Percentiles rank a stretch among this genome's conserved stretches.
Evolutionary conservation across 805 yeast species (phyloP).

Genomic region (Naumovozyma castellii): DNA sequence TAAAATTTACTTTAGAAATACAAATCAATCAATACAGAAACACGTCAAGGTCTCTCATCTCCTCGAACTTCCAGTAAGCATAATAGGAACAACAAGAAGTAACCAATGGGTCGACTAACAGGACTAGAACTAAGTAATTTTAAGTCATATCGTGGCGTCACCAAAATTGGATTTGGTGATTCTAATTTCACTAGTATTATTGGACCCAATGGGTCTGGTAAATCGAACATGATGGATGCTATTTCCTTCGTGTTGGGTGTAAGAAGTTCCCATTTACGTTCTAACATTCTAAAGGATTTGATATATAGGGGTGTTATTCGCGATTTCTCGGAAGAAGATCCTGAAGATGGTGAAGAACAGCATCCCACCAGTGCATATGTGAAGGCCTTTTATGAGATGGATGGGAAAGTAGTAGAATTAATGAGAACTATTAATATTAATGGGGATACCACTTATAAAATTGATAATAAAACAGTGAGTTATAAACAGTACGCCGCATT

Average conservation of each 20-base stretch:
- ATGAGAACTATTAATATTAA: slow-evolving; percentile 49
- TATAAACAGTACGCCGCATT: slow-evolving; percentile 56
- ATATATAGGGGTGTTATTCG: slow-evolving; percentile 58
- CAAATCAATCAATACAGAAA: no score
- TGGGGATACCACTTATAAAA: slow-evolving; percentile 60
- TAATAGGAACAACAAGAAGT: background rate
- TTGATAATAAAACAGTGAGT: slow-evolving; percentile 52
- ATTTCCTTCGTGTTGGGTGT: slow-evolving; percentile 90
- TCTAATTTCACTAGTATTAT: slow-evolving; percentile 81
- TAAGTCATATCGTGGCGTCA: slow-evolving; percentile 78
- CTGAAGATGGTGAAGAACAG: slow-evolving; percentile 12
- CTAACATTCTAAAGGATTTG: slow-evolving; percentile 62
- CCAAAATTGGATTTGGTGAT: slow-evolving; percentile 73
- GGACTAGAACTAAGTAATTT: slow-evolving; percentile 77
- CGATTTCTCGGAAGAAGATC: slow-evolving; percentile 20
- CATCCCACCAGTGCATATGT: slow-evolving; percentile 53
- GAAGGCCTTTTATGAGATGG: slow-evolving; percentile 61
- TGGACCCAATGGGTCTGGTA: slow-evolving; percentile 99
- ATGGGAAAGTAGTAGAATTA: slow-evolving; percentile 45
- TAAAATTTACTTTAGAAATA: no score
- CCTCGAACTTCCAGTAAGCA: background rate
- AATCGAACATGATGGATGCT: slow-evolving; percentile 96
- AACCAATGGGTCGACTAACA: slow-evolving; percentile 69
- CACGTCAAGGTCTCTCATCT: background rate
- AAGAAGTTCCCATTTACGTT: slow-evolving; percentile 63